Evolutionary conservation across 192 early-diverging fungal genomes (phyloP).

Genomic region (Gryganskiella cystojenkinii): DNA sequence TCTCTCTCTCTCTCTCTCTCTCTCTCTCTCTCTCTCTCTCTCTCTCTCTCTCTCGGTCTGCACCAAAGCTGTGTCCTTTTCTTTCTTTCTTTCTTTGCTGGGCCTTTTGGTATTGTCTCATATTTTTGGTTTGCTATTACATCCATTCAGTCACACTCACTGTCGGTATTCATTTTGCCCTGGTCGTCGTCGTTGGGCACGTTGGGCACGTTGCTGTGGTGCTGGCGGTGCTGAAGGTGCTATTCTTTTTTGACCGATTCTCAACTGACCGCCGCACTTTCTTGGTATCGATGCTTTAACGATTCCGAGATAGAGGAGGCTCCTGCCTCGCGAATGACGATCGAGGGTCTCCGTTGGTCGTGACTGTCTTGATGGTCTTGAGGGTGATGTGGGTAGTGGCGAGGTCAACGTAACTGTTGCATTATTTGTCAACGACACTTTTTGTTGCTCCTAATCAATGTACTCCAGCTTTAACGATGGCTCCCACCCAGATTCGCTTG

Average conservation of each 20-base stretch:
- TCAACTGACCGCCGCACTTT: neutral
- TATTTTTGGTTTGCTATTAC: no score
- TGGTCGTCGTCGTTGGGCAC: no score
- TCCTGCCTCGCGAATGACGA: slow-evolving; percentile 2
- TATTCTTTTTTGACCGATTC: neutral
- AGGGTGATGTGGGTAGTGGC: neutral
- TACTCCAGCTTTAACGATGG: neutral
- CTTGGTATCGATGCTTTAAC: no score
- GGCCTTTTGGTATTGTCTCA: no score
- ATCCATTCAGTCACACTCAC: no score
- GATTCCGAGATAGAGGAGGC: no score
- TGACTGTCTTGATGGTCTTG: neutral
- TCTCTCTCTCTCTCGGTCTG: neutral
- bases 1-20: neutral
- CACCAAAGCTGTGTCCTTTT: neutral
- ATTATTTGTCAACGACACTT: neutral
- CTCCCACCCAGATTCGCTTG: slow-evolving; percentile 13
- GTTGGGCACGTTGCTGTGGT: no score
- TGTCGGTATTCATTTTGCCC: neutral
- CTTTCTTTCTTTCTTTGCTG: neutral
- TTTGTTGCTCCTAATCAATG: neutral
- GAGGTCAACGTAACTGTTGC: neutral
- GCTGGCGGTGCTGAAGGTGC: no score
- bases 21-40: neutral
- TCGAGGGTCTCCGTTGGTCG: neutral